phyloP scores from a whole-genome alignment of 257 asterid genomes.

The Cinchona pubescens region DNA sequence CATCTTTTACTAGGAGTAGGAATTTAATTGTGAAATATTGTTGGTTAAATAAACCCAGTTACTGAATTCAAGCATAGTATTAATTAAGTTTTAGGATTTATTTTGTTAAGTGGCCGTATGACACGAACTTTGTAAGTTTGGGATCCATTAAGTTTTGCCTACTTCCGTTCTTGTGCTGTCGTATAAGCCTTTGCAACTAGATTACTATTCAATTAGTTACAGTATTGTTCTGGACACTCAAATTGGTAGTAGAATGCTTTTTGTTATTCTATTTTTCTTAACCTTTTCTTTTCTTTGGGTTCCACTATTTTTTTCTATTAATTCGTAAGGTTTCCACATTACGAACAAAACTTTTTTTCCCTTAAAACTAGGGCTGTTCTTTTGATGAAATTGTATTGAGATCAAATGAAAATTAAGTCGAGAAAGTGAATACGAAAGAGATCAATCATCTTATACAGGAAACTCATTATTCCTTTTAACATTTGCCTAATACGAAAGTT shows the following conservation, averaged over 20 bases:
- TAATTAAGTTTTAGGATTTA: too few species aligned
- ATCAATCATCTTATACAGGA: background rate
- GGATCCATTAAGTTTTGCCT: too few species aligned
- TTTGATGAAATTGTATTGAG: background rate
- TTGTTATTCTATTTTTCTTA: background rate
- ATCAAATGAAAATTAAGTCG: background rate
- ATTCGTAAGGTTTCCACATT: background rate
- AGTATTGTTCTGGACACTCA: background rate
- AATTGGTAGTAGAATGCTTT: background rate
- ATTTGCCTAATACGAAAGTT: slow-evolving; percentile 37
- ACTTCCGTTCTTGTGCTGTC: background rate
- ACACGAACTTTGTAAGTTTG: too few species aligned
- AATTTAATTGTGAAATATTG: too few species aligned
- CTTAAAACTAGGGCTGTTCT: background rate
- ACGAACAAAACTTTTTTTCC: background rate
- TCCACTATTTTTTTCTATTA: background rate
- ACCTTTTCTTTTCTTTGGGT: background rate
- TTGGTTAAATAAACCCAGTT: too few species aligned
- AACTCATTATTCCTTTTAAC: slow-evolving; percentile 1
- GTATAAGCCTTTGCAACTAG: background rate
- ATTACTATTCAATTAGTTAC: background rate
- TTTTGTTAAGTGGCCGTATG: too few species aligned
- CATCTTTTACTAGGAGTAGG: too few species aligned
- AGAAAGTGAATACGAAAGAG: background rate
- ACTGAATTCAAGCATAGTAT: too few species aligned